phyloP scores from a whole-genome alignment of 306 rosid species.

The Glycyrrhiza uralensis region DNA sequence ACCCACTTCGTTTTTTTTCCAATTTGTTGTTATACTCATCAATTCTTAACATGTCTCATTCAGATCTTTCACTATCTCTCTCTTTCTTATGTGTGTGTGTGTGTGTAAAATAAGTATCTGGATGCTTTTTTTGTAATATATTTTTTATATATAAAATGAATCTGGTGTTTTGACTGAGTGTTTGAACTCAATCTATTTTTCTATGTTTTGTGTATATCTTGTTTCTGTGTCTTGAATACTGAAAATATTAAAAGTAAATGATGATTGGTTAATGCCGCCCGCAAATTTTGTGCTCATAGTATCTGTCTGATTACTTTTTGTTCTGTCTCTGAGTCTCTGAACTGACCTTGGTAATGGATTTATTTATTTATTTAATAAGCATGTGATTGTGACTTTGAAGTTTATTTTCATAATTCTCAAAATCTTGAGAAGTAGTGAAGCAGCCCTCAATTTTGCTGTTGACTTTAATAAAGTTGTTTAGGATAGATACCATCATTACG shows the following conservation, averaged over 20 bases:
- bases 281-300: background rate
- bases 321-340: background rate
- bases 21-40: background rate
- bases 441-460: background rate
- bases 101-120: background rate
- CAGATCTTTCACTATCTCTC: background rate
- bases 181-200: slow-evolving; percentile 16
- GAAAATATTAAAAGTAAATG: background rate
- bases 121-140: background rate
- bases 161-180: background rate
- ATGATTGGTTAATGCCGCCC: background rate
- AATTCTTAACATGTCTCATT: background rate
- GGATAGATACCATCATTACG: background rate
- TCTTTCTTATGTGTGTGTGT: background rate
- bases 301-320: background rate
- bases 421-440: background rate
- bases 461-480: background rate
- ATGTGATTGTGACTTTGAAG: slow-evolving; percentile 18
- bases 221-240: background rate
- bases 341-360: background rate
- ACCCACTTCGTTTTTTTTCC: background rate
- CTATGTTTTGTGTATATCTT: background rate
- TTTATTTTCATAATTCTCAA: slow-evolving; percentile 3
- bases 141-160: background rate
- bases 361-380: background rate